Evolutionary conservation across 768 basidiomycete species (phyloP).

Genomic region (Leccinum truebloodii): DNA sequence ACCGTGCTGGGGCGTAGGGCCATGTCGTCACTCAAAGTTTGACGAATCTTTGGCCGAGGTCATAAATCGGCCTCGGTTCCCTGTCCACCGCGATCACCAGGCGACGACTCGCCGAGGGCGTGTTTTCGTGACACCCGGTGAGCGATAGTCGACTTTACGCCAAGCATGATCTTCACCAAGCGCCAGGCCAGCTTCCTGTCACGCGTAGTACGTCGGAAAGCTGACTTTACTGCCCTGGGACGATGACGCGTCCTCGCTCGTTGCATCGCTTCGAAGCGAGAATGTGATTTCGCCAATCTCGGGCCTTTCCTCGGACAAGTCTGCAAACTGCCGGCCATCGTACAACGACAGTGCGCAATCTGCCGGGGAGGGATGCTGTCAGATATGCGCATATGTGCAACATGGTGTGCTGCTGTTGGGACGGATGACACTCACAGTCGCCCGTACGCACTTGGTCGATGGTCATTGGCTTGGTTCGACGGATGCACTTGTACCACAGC

Average conservation of each 20-base stretch:
- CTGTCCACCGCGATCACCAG: not conserved
- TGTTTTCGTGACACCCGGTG: not conserved
- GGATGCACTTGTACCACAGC: slow-evolving; percentile 25
- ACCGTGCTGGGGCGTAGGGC: not conserved
- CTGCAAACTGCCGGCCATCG: slow-evolving; percentile 10
- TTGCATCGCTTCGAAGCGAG: slow-evolving; percentile 7
- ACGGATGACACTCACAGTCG: slow-evolving; percentile 11
- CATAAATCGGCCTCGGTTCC: not conserved
- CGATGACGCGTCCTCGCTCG: slow-evolving; percentile 4
- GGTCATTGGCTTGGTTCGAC: slow-evolving; percentile 22
- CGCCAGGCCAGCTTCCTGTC: not conserved
- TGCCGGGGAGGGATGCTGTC: not conserved
- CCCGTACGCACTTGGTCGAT: slow-evolving; percentile 28
- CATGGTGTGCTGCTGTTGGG: not conserved
- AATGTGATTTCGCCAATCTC: slow-evolving; percentile 28
- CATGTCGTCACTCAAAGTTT: not conserved
- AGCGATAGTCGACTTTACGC: not conserved
- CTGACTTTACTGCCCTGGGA: not conserved
- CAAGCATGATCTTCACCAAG: too few relatives aligned
- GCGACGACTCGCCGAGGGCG: not conserved
- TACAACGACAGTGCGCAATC: slow-evolving; percentile 27
- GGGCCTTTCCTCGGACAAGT: slow-evolving; percentile 19
- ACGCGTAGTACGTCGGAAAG: not conserved
- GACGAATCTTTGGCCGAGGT: not conserved
- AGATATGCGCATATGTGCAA: not conserved